Evolutionary conservation across 805 yeast species (phyloP), one percentile per base, ranked within the genome.

Genomic region (Barnettozyma siamensis): DNA sequence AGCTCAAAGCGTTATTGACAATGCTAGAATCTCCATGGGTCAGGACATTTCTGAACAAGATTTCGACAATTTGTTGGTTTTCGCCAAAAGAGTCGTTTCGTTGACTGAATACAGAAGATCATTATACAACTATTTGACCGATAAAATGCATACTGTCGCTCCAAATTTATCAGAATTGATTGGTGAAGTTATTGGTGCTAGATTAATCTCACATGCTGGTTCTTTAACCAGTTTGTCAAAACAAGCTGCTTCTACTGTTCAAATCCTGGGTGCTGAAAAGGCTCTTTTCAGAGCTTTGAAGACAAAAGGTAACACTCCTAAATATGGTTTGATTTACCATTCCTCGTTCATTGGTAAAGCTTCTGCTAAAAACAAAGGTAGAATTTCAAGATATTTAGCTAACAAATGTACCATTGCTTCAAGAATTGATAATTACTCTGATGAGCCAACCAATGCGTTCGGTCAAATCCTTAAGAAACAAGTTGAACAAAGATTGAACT

Each of bases 371-470:
- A 93, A 93, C 75, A 93, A 93, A 80, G 99, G 99, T 69, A 84
- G 98, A 77, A 93, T 93, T 55, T 91, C 99, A 37, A 84, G 99
- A 72, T 93, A 89, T 71, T 75, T 93, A 69, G 99, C 99, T 53
- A 93, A 93, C 83, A 93, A 93, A 72, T 91, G 98, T 78, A 84
- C 99, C 32, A 91, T 93, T 70, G 99, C 99, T 46, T 88, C 96
- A 39, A 88, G 99, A 78, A 91, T 93, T 59, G 99, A 93, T 71
- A 88, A 88, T 72, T 93, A 88, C 68, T 83, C 96, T 43, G 99
- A 93, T 64, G 86, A 83, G 64, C 97, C 99, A 59, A 74, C 88
- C 34, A 84, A 83, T 48, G 86, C 78, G 40, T 93, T 93, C 57
- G 99, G 99, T 65, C 73, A 78, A 56, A 82, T 89, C 42, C 78